A percentile compares a stretch with the other conserved stretches of the same genome.
Conservation (phyloP, 495 filamentous ascomycete species). For the Podospora didyma region DNA sequence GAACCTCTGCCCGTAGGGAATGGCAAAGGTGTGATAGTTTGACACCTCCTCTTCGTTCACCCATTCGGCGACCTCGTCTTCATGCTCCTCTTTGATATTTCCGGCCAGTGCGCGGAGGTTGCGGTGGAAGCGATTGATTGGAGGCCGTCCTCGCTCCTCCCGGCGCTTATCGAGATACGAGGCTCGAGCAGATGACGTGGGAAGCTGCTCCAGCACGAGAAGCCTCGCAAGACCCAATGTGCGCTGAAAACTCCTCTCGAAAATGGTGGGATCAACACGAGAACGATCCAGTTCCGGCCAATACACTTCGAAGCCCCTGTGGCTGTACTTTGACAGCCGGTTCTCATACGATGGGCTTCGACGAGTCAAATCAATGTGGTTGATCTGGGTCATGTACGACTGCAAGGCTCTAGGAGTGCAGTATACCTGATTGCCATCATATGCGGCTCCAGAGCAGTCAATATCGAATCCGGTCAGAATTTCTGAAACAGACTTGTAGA, state of each 20-base stretch:
- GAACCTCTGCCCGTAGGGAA: conserved; percentile 70
- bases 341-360: conserved; percentile 84
- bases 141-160: conserved; percentile 62
- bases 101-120: conserved; percentile 32
- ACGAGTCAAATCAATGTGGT: conserved; percentile 71
- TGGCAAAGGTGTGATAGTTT: conserved; percentile 71
- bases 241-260: conserved; percentile 68
- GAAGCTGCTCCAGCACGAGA: conserved; percentile 72
- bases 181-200: conserved; percentile 60
- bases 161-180: conserved; percentile 49
- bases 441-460: conserved; percentile 75
- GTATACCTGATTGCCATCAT: conserved; percentile 72
- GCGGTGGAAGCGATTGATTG: conserved; percentile 23
- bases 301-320: conserved; percentile 76
- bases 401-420: conserved; percentile 64
- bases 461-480: conserved; percentile 85
- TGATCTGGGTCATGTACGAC: conserved; percentile 75
- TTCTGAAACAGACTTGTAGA: conserved; percentile 76
- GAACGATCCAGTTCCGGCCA: conserved; percentile 69
- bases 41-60: conserved; percentile 67
- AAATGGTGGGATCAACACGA: conserved; percentile 77
- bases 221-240: conserved; percentile 73
- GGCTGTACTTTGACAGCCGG: conserved; percentile 82
- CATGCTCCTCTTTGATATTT: conserved; percentile 67
- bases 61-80: conserved; percentile 81